Percentiles rank a stretch among this genome's conserved stretches.
These are phyloP conservation scores for Heterobasidion parviporum DNA, from an alignment of 1,284 basidiomycete species.

Conservation along the genomic window DNA sequence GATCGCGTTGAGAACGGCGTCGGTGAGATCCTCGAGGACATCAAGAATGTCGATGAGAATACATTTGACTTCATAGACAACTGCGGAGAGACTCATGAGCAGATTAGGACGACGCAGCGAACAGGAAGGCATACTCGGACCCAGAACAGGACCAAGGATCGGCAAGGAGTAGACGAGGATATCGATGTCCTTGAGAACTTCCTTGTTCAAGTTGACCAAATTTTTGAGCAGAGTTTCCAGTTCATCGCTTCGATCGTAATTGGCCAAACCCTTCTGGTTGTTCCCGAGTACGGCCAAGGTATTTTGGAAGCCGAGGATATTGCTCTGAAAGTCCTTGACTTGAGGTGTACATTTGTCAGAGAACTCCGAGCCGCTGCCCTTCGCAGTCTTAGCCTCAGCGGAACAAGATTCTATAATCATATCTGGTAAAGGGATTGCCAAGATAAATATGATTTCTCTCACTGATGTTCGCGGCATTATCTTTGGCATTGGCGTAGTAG, in stretches of 20 bases:
- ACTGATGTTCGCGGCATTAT: constrained; percentile 20
- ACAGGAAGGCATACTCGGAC: constrained; percentile 36
- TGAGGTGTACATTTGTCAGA: constrained; percentile 28
- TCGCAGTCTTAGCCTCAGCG: constrained; percentile 19
- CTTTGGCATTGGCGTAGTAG: constrained; percentile 15
- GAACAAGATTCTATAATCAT: constrained; percentile 24
- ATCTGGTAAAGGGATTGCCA: constrained; percentile 1
- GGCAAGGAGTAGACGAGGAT: constrained; percentile 30
- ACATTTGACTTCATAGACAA: constrained; percentile 42
- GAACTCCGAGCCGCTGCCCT: constrained; percentile 23
- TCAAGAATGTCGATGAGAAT: constrained; percentile 37
- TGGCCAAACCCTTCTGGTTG: constrained; percentile 41
- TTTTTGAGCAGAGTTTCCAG: constrained; percentile 44
- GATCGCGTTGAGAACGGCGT: constrained; percentile 36
- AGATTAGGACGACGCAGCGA: neutral
- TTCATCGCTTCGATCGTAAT: constrained; percentile 36
- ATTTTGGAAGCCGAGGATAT: constrained; percentile 28
- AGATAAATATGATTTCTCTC: constrained; percentile 5
- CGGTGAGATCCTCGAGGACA: constrained; percentile 37
- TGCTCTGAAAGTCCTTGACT: constrained; percentile 29
- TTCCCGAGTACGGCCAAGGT: constrained; percentile 25
- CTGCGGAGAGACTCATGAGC: constrained; percentile 17
- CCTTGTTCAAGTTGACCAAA: constrained; percentile 39
- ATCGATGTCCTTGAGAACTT: constrained; percentile 24
- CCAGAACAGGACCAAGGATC: constrained; percentile 39